Base-by-base conservation (phyloP, 1,284 basidiomycete species). In the Cystodermella granulosa region DNA sequence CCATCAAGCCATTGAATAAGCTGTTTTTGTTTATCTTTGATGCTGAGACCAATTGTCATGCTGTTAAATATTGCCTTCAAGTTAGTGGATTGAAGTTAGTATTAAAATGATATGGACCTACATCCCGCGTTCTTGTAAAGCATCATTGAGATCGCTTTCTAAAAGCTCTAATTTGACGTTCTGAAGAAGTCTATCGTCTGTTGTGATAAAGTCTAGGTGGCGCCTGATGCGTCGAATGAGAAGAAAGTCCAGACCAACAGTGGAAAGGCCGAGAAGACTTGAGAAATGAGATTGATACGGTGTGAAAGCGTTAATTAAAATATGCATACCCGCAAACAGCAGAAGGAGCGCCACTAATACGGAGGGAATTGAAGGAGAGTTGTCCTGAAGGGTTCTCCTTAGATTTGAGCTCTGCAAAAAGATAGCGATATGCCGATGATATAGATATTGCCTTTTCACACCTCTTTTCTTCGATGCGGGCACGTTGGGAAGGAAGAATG, bases 401-500 rank as follows among this genome's bases (percentile, higher is more conserved):
- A 16, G 51, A 55, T 37, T 57, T 63, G 21, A 76, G 59, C 20
- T 60, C 55, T 52, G 58, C 46, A 48, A 67, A 67, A 57, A 69
- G 23, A 42, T 54, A 36, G 53, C 64, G 47, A 62, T 75, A 59
- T 50, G 56, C 62, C 18, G 51, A 37, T 8, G 61, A 59, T 48
- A 55, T 70, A 34, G 55, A 61, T 41, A 60, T 47, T 17, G 67
- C 72, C 48, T 79, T 79, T 47, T 76, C 72, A n/a, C 75, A 74
- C 36, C 76, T 74, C 61, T 83, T 81, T 23, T 70, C 63, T 39
- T 78, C 74, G 39, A 91, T 90, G 37, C 87, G 79, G 31, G 79
- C 76, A 34, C 77, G 77, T 67, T 93, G 90, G 21, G 83, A 83
- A 1, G 90, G 87, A n/a, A 93, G 74, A 47, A 92, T 76, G 59